Conservation (phyloP, 2,329 filamentous ascomycete species). For the Thelonectria olida region DNA sequence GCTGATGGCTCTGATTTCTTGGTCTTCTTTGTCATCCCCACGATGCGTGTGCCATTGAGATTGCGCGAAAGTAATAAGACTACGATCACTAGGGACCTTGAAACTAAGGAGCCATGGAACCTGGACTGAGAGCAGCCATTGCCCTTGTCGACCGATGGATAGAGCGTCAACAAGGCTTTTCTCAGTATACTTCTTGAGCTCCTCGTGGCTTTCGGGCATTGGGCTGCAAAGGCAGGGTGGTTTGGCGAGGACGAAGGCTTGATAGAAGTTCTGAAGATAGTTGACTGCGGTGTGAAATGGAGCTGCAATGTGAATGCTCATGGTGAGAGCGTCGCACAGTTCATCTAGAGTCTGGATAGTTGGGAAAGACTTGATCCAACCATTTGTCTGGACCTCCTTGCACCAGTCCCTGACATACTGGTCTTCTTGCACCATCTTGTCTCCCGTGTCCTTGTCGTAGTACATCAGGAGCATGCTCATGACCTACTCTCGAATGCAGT, state of each 20-base stretch:
- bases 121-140: slow-evolving; percentile 57
- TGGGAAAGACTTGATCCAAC: slow-evolving; percentile 53
- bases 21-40: slow-evolving; percentile 33
- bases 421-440: slow-evolving; percentile 41
- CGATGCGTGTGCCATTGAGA: slow-evolving; percentile 46
- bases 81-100: slow-evolving; percentile 52
- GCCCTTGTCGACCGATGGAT: slow-evolving; percentile 50
- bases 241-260: slow-evolving; percentile 57
- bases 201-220: slow-evolving; percentile 42
- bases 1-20: slow-evolving; percentile 17
- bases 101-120: slow-evolving; percentile 57
- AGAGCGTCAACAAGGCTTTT: slow-evolving; percentile 47
- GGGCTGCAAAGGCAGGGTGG: slow-evolving; percentile 49
- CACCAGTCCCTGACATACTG: slow-evolving; percentile 50
- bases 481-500: slow-evolving; percentile 53
- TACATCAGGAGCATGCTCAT: slow-evolving; percentile 46
- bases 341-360: slow-evolving; percentile 51
- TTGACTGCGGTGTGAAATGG: slow-evolving; percentile 61
- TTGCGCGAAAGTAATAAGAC: slow-evolving; percentile 51
- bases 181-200: slow-evolving; percentile 45
- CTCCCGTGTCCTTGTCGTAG: slow-evolving; percentile 45
- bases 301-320: slow-evolving; percentile 62
- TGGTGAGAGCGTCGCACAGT: slow-evolving; percentile 56
- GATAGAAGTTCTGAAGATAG: slow-evolving; percentile 62
- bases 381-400: slow-evolving; percentile 51